Evolutionary conservation across 345 rosid genomes (phyloP), one percentile per base, ranked within the genome.

Genomic region (Citrus trifoliata): DNA sequence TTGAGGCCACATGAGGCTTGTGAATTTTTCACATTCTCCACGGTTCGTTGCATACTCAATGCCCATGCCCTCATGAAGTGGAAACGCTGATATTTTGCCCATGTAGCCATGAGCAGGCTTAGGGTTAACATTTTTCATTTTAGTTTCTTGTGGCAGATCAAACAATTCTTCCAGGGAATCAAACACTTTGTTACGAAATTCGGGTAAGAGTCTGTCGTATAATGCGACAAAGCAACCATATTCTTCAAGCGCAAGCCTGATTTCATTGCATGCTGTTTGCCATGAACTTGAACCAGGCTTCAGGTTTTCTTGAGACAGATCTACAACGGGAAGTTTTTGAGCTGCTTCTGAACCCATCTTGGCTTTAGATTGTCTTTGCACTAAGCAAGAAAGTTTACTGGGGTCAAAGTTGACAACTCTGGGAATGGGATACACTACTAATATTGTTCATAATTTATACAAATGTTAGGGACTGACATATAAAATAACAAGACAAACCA

Each of bases 221-320:
- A 71, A 74, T 3, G 86, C 89, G 24, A 81, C 83, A 40, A 92
- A 88, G 79, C 89, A 92, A 21, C 94, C 93, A 18, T 83, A 86
- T 27, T 85, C 76, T 62, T 92, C 91, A 37, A 90, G 86, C 30
- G 93, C 90, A 62, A 71, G 56, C 42, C 81, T 81, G 71, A 92
- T 82, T 2, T 79, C 71, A 3, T 80, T 70, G 81, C 90, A 76
- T 30, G 86, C 75, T 16, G 85, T 72, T 66, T 24, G 65, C 93
- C 94, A 92, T 18, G 76, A 69, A 40, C 80, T 66, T 18, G 90
- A 83, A 10, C 79, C 88, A 4, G 88, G 83, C 78, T 82, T 81
- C 33, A 83, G 59, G 51, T 83, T 80, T 78, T 81, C 86, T 42
- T 24, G 63, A 12, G 87, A 85, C 48, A 92, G 75, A 37, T 83